phyloP scores from a whole-genome alignment of 2,329 filamentous ascomycete genomes.

The Bipolaris bicolor region DNA sequence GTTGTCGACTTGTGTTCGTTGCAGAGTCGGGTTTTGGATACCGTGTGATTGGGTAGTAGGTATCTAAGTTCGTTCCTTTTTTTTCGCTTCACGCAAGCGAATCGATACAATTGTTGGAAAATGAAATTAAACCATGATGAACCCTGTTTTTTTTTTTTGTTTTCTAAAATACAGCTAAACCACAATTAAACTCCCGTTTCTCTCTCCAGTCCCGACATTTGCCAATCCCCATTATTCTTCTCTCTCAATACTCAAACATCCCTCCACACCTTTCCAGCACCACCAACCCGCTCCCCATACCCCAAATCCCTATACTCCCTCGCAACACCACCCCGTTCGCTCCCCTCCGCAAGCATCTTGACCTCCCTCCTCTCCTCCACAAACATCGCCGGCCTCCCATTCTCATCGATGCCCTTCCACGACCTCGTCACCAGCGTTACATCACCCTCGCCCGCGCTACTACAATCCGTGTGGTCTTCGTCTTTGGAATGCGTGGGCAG shows the following conservation, averaged over 20 bases:
- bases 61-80: too few relatives aligned
- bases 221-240: neutral
- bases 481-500: conserved; percentile 14
- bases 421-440: conserved; percentile 28
- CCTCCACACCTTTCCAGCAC: conserved; percentile 12
- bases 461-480: conserved; percentile 32
- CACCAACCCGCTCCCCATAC: conserved; percentile 2
- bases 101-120: too few relatives aligned
- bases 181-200: too few relatives aligned
- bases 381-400: conserved; percentile 34
- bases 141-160: neutral
- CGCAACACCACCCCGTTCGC: conserved; percentile 10
- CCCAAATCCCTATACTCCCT: conserved; percentile 7
- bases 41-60: neutral
- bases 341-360: conserved; percentile 20
- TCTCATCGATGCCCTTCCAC: conserved; percentile 41
- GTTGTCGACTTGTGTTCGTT: conserved; percentile 40
- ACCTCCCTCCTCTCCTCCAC: conserved; percentile 31
- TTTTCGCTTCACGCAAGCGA: too few relatives aligned
- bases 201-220: neutral
- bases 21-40: conserved; percentile 29
- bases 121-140: neutral
- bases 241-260: conserved; percentile 10
- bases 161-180: neutral
- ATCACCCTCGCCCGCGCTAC: conserved; percentile 26